Evolutionary conservation across 495 filamentous ascomycete species (phyloP).

Genomic region (Penicillium malachiteum): DNA sequence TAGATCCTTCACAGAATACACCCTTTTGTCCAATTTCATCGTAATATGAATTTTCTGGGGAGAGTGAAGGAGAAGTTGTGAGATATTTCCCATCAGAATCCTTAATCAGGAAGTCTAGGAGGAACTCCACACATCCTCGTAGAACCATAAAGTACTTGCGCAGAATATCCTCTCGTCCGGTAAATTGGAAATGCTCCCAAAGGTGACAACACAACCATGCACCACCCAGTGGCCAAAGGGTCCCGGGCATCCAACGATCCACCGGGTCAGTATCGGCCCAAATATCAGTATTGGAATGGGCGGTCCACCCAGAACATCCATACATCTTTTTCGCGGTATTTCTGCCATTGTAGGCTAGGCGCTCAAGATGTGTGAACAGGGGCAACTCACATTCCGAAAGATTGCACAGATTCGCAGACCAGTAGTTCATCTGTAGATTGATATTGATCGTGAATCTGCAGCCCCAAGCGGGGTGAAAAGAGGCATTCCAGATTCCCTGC

Average conservation of each 20-base stretch:
- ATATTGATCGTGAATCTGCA: constrained; percentile 59
- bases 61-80: constrained; percentile 47
- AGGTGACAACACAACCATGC: constrained; percentile 50
- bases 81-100: constrained; percentile 35
- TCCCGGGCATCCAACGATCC: constrained; percentile 45
- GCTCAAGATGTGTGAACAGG: constrained; percentile 43
- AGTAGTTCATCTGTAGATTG: constrained; percentile 64
- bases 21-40: constrained; percentile 30
- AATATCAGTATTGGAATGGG: constrained; percentile 50
- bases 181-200: constrained; percentile 47
- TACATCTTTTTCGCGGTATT: constrained; percentile 48
- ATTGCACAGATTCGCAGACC: constrained; percentile 48
- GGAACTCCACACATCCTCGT: constrained; percentile 39
- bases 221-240: constrained; percentile 47
- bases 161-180: constrained; percentile 34
- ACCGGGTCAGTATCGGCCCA: constrained; percentile 50
- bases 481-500: constrained; percentile 58
- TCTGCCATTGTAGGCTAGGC: constrained; percentile 32
- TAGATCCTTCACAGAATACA: constrained; percentile 40
- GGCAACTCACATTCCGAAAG: constrained; percentile 32
- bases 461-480: constrained; percentile 51
- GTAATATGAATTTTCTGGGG: constrained; percentile 49
- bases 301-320: constrained; percentile 45
- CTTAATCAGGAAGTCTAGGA: constrained; percentile 46
- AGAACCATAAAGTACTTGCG: constrained; percentile 33